Percentiles rank a stretch among this genome's conserved stretches.
These are phyloP conservation scores for Barnettozyma sp. DNA, from an alignment of 805 yeast species.

Conservation along the genomic window DNA sequence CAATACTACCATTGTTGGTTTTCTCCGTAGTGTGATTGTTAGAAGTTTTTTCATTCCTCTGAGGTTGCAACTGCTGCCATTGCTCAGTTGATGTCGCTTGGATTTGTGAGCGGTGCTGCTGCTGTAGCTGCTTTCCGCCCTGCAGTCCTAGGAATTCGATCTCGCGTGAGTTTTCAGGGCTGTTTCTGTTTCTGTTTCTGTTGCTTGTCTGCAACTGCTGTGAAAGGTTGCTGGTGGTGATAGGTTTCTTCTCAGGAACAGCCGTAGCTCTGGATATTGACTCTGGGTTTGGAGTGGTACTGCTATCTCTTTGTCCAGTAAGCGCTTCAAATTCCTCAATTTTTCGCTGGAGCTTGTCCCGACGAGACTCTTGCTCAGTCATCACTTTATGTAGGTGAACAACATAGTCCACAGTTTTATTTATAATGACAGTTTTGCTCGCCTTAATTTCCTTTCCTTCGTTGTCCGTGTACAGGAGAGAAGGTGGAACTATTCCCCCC, in stretches of 20 bases:
- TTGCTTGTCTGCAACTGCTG: too few relatives aligned
- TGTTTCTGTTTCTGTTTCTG: slow-evolving; percentile 1
- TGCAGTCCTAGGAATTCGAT: too few relatives aligned
- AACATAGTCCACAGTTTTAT: slow-evolving; percentile 76
- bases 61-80: slow-evolving; percentile 1
- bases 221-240: too few relatives aligned
- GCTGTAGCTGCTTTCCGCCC: slow-evolving; percentile 1
- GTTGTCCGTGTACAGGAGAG: slow-evolving; percentile 40
- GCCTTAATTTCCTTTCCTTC: slow-evolving; percentile 65
- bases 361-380: slow-evolving; percentile 45
- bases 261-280: too few relatives aligned
- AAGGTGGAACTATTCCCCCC: slow-evolving; percentile 75
- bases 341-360: slow-evolving; percentile 33
- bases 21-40: too few relatives aligned
- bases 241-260: too few relatives aligned
- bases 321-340: slow-evolving; percentile 30
- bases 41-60: neutral
- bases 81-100: slow-evolving; percentile 2
- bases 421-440: slow-evolving; percentile 72
- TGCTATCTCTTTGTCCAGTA: too few relatives aligned
- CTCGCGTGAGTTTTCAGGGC: slow-evolving; percentile 1
- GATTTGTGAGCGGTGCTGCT: neutral
- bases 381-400: slow-evolving; percentile 56
- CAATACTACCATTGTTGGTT: too few relatives aligned
- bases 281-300: too few relatives aligned